Conservation (phyloP, 2,329 filamentous ascomycete genomes). For the Apiospora saccharicola region DNA sequence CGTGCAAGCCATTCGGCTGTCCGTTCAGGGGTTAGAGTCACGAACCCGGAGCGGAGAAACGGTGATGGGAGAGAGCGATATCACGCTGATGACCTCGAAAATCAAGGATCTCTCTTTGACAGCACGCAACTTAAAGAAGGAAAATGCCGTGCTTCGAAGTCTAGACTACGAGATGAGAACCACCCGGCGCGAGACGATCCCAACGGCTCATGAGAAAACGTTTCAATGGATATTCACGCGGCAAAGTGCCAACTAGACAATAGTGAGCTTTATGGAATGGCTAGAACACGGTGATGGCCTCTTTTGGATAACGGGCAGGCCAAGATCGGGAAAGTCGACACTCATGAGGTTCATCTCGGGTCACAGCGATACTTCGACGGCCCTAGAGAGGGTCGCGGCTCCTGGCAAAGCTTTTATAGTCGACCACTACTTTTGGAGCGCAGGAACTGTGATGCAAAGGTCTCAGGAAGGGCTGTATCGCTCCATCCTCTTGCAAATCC, state of each 20-base stretch:
- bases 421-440: not conserved
- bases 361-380: too few relatives aligned
- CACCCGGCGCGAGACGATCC: not conserved
- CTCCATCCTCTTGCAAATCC: not conserved
- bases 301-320: not conserved
- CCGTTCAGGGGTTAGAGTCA: too few relatives aligned
- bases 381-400: too few relatives aligned
- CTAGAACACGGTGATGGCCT: not conserved
- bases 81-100: too few relatives aligned
- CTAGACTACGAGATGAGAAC: too few relatives aligned
- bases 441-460: not conserved
- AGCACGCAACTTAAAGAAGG: too few relatives aligned
- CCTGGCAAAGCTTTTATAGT: not conserved
- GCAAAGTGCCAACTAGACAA: too few relatives aligned
- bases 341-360: constrained; percentile 24
- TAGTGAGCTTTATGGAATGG: not conserved
- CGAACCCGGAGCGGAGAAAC: too few relatives aligned
- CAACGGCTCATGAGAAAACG: not conserved
- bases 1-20: too few relatives aligned
- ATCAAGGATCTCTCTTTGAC: too few relatives aligned
- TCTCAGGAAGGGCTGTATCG: not conserved
- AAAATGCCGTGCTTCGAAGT: too few relatives aligned
- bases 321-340: constrained; percentile 24
- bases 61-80: too few relatives aligned
- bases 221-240: not conserved